Evolutionary conservation across 148 eudicot species (phyloP).

Genomic region (Rhododendron molle): DNA sequence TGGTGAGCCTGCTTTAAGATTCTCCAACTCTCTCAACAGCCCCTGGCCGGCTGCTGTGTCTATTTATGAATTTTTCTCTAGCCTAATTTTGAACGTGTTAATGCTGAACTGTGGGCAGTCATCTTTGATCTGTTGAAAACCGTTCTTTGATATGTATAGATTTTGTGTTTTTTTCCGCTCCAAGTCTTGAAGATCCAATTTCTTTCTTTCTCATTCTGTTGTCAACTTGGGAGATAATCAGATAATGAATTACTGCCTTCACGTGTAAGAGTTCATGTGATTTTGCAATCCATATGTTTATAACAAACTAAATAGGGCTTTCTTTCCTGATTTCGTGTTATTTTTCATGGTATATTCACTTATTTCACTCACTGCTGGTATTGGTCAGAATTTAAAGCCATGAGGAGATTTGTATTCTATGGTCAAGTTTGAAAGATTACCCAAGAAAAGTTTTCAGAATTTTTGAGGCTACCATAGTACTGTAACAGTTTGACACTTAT

Average conservation of each 20-base stretch:
- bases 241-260: background rate
- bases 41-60: background rate
- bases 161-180: background rate
- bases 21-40: background rate
- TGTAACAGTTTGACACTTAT: background rate
- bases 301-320: background rate
- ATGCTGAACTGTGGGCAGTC: background rate
- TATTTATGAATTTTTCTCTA: background rate
- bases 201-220: background rate
- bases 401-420: background rate
- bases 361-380: background rate
- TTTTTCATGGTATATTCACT: background rate
- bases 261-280: background rate
- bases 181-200: background rate
- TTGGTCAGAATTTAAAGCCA: background rate
- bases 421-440: background rate
- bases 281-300: background rate
- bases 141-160: background rate
- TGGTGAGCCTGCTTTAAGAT: conserved; percentile 39
- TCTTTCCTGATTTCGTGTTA: background rate
- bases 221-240: background rate
- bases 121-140: background rate
- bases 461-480: background rate
- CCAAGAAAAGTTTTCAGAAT: background rate
- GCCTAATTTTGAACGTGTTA: conserved; percentile 1